These are phyloP conservation scores for Penicillium mononematosum DNA, from an alignment of 495 filamentous ascomycete species.

Conservation along the genomic window DNA sequence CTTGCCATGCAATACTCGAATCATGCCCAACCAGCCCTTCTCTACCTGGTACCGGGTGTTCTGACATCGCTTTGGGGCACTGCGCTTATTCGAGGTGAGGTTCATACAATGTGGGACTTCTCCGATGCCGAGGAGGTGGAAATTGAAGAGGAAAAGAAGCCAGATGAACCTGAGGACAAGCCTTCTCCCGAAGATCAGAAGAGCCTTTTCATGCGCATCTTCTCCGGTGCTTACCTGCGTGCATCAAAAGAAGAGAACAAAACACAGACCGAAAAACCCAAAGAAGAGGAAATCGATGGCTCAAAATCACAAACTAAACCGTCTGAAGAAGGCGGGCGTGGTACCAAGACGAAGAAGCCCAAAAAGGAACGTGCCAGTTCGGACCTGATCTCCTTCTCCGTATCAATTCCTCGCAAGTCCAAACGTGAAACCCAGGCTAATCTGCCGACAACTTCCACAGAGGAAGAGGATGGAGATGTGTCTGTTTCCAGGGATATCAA, in stretches of 20 bases:
- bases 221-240: constrained; percentile 20
- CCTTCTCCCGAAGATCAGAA: constrained; percentile 11
- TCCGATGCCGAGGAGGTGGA: constrained; percentile 59
- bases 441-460: constrained; percentile 1
- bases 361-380: constrained; percentile 16
- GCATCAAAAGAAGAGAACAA: constrained; percentile 1
- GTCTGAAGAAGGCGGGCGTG: constrained; percentile 10
- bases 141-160: constrained; percentile 28
- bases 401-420: constrained; percentile 34
- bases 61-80: constrained; percentile 75
- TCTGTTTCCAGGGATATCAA: constrained; percentile 22
- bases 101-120: constrained; percentile 74
- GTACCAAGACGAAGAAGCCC: constrained; percentile 15
- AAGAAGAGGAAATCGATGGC: constrained; percentile 10
- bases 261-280: constrained; percentile 4
- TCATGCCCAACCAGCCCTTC: constrained; percentile 85
- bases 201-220: constrained; percentile 34
- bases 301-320: constrained; percentile 2
- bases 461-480: constrained; percentile 24
- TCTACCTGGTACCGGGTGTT: constrained; percentile 91
- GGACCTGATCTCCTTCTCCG: constrained; percentile 37
- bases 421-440: constrained; percentile 3
- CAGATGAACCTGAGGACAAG: constrained; percentile 23
- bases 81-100: constrained; percentile 67
- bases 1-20: constrained; percentile 72